phyloP scores from a whole-genome alignment of 1,284 basidiomycete species.

The Stereum hirsutum region DNA sequence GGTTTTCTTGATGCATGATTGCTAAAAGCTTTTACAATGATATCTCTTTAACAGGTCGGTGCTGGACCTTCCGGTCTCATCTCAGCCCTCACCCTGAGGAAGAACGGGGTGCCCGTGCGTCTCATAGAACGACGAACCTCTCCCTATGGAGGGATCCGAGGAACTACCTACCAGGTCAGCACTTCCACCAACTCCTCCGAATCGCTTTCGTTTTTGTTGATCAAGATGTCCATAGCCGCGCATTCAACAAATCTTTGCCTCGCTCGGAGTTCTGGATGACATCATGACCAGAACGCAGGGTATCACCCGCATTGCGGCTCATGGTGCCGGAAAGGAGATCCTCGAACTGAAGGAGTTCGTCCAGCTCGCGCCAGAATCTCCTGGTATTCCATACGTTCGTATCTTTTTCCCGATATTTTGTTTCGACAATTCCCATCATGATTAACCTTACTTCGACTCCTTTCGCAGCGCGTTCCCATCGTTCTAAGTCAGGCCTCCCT shows the following conservation, averaged over 20 bases:
- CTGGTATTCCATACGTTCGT: constrained; percentile 10
- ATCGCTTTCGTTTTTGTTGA: background rate
- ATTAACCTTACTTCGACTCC: background rate
- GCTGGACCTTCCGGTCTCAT: constrained; percentile 18
- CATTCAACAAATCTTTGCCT: constrained; percentile 8
- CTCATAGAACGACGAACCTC: constrained; percentile 14
- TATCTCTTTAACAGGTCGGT: too few relatives aligned
- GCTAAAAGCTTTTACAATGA: too few relatives aligned
- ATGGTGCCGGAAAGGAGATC: constrained; percentile 4
- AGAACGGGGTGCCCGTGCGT: constrained; percentile 15
- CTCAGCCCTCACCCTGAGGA: constrained; percentile 14
- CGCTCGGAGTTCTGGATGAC: constrained; percentile 10
- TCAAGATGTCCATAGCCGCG: constrained; percentile 5
- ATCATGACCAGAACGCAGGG: constrained; percentile 5
- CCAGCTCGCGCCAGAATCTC: constrained; percentile 2
- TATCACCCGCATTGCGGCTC: constrained; percentile 5
- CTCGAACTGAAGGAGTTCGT: background rate
- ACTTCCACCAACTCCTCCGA: background rate
- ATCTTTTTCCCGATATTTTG: background rate
- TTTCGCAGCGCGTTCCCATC: background rate
- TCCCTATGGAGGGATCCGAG: constrained; percentile 12
- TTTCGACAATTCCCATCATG: background rate
- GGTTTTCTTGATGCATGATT: too few relatives aligned
- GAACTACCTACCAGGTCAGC: constrained; percentile 10
- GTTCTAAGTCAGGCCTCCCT: constrained; percentile 5